A percentile compares a stretch with the other conserved stretches of the same genome.
phyloP scores from a whole-genome alignment of 225 moss, liverwort and hornwort genomes.

The Straminergon stramineum region DNA sequence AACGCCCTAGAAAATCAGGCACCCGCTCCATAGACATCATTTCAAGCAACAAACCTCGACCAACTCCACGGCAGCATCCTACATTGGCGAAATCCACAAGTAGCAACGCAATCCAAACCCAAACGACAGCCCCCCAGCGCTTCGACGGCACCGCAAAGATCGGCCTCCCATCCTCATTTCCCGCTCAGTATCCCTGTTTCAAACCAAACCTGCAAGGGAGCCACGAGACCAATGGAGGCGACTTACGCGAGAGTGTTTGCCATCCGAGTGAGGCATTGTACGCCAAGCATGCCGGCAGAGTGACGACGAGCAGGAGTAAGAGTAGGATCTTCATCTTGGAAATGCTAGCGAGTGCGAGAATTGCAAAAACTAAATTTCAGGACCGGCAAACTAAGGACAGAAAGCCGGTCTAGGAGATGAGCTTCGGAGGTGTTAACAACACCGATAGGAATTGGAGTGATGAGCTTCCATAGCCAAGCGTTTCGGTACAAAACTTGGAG shows the following conservation, averaged over 20 bases:
- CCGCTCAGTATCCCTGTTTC: background rate
- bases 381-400: background rate
- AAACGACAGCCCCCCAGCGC: background rate
- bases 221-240: background rate
- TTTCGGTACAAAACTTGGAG: background rate
- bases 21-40: background rate
- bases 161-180: background rate
- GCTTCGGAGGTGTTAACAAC: background rate
- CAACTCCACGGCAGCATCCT: background rate
- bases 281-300: conserved; percentile 9
- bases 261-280: conserved; percentile 26
- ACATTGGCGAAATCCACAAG: conserved; percentile 10
- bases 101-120: background rate
- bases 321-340: conserved; percentile 9
- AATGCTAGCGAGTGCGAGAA: background rate
- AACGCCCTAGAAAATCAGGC: background rate
- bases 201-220: background rate
- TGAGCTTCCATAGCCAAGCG: conserved; percentile 24
- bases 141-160: background rate
- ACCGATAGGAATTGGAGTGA: background rate
- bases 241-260: conserved; percentile 17
- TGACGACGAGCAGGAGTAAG: background rate
- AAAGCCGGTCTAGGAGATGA: background rate
- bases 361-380: background rate
- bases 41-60: background rate